Conservation (phyloP, 1,284 basidiomycete genomes). For the Sporisorium reilianum region DNA sequence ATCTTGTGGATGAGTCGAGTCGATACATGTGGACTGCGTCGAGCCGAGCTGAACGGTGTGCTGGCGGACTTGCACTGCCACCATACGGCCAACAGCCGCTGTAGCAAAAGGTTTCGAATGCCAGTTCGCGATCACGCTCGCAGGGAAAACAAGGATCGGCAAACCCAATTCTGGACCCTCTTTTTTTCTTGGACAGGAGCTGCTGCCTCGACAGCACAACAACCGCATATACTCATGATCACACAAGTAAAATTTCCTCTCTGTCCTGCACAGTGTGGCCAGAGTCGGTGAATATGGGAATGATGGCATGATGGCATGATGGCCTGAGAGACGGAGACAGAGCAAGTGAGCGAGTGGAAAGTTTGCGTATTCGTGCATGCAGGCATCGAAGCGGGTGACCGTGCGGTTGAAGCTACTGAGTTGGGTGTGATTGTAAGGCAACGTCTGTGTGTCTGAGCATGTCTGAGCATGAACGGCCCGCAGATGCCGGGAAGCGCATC, state of each 20-base stretch:
- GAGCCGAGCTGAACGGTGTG: neutral
- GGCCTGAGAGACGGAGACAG: neutral
- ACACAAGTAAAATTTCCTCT: neutral
- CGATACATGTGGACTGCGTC: too few relatives aligned
- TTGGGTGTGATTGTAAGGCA: constrained; percentile 5
- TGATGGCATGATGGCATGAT: neutral
- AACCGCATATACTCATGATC: neutral
- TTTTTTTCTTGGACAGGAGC: neutral
- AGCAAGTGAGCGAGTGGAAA: neutral
- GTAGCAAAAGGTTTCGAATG: too few relatives aligned
- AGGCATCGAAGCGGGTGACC: neutral
- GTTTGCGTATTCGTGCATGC: neutral
- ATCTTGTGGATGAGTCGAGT: too few relatives aligned
- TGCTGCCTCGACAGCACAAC: neutral
- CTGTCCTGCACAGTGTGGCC: neutral
- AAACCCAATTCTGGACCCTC: constrained; percentile 5
- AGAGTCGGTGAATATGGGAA: neutral
- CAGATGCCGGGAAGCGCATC: constrained; percentile 20
- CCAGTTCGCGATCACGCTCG: constrained; percentile 15
- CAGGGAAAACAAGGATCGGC: constrained; percentile 12
- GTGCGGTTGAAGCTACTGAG: neutral
- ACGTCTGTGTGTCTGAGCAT: constrained; percentile 8
- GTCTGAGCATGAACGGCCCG: constrained; percentile 30
- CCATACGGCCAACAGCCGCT: neutral
- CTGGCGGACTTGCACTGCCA: neutral